A percentile compares a stretch with the other conserved stretches of the same genome.
These are phyloP conservation scores for Paspalum notatum DNA, from an alignment of 176 grass and related monocot genomes.

Conservation along the genomic window DNA sequence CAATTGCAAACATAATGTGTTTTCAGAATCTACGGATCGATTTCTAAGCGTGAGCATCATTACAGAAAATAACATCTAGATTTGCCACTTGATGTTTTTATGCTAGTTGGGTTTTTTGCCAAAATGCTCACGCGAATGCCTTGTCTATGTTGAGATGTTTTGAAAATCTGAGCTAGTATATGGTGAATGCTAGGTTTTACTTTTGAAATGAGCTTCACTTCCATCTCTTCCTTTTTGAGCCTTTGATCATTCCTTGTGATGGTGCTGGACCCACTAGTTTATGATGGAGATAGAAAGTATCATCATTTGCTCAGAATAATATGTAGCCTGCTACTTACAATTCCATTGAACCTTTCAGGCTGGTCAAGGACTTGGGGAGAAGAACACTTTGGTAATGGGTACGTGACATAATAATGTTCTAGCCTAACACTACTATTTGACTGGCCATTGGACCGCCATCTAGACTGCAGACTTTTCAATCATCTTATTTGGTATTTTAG, in stretches of 20 bases:
- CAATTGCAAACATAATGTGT: background rate
- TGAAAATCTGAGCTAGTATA: background rate
- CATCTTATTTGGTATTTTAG: background rate
- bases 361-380: constrained; percentile 99
- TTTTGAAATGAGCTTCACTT: background rate
- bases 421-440: constrained; percentile 17
- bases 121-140: background rate
- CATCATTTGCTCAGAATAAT: background rate
- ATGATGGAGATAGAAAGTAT: background rate
- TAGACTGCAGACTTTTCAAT: constrained; percentile 7
- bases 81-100: background rate
- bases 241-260: constrained; percentile 12
- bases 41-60: background rate
- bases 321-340: background rate
- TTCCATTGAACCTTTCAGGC: constrained; percentile 56
- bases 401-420: constrained; percentile 33
- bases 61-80: background rate
- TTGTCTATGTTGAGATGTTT: background rate
- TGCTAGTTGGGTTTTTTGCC: background rate
- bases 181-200: background rate
- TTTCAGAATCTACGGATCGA: background rate
- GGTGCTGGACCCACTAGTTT: background rate
- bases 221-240: background rate
- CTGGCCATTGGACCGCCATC: background rate
- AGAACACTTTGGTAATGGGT: constrained; percentile 95